Evolutionary conservation across 768 basidiomycete genomes (phyloP), one percentile per base, ranked within the genome.

Genomic region (Pilatotrama ljubarskyi): DNA sequence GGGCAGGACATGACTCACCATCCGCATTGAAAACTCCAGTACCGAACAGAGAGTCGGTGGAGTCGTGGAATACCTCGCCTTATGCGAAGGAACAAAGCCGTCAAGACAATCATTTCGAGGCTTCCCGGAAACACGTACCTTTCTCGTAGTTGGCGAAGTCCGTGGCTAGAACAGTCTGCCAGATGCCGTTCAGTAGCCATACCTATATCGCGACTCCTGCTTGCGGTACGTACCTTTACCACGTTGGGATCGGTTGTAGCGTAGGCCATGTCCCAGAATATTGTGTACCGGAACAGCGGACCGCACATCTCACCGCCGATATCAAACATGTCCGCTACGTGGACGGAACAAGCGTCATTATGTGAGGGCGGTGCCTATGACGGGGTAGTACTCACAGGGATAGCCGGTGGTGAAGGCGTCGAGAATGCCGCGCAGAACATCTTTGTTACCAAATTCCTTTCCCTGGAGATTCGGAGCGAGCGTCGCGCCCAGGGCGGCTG

Each of bases 21-120:
- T 88, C 85, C 14, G 84, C 82, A 63, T 88, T 88, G 69, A 89
- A 89, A 4, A 88, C 83, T 0, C 88, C 88, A 11, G 78, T 78
- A 0, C 88, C 88, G 15, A 88, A 71, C 11, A 87, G 76, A 1
- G 78, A 75, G 3, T 71, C 70, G 76, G 82, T 61, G 14, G 47
- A 55, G 4, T 46, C 48, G 10, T 63, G 54, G 43, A 66, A 66
- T 24, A 55, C 29, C 15, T 61, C 52, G 20, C 65, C 64, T 65
- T 10, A 5, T 7, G 15, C 1, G 26, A 8, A 1, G 5, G 13
- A 2, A 36, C 6, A 29, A 35, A 0, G 2, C 4, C 1, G n/a
- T 49, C 4, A 17, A 10, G 3, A 20, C 32, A 5, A 15, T 37
- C 3, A 17, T 5, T 18, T n/a, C 5, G 15, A 10, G 5, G 9